Base-by-base conservation (phyloP, 768 basidiomycete species). In the Tubosaeta sp. region DNA sequence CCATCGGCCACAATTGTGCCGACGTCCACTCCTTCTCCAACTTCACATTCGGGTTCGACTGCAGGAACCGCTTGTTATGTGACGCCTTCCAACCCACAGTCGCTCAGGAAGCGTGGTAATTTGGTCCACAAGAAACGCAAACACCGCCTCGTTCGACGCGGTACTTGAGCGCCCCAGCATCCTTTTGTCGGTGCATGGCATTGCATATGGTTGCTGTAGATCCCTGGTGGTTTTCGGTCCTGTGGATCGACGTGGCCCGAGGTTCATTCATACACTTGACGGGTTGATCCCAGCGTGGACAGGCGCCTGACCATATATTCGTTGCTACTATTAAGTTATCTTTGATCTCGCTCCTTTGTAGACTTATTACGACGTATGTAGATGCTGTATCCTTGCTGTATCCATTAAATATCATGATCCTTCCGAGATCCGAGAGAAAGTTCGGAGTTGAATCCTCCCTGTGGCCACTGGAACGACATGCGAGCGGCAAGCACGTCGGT, bases 101-200 rank as follows among this genome's bases (percentile, higher is more conserved):
- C 27, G 4, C 54, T 58, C 32, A 26, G 54, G n/a, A 68, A 63
- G 48, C 65, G 66, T 22, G 31, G 32, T 19, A 6, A 43, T 13
- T 38, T 38, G 17, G 62, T 49, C 25, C 66, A 17, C 32, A 47
- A 49, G 26, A 34, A 44, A 13, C 65, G 58, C 61, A 65, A 68
- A 43, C 61, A 52, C 19, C 66, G 66, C 33, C 65, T 66, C 6
- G 14, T 61, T 16, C 58, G 55, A 41, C 63, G 58, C 10, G 17
- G 38, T 27, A 17, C 41, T 12, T 62, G 42, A 61, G 27, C 17
- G 13, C 13, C 37, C 12, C 45, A 14, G 29, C 17, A 32, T 27
- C 11, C 5, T n/a, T 38, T 17, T 22, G 25, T 1, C 6, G 32
- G 51, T 45, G 34, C 46, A 31, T 9, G 43, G 14, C 12, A 13